Base-by-base conservation (phyloP, 495 filamentous ascomycete genomes). In the Neurospora sp. region DNA sequence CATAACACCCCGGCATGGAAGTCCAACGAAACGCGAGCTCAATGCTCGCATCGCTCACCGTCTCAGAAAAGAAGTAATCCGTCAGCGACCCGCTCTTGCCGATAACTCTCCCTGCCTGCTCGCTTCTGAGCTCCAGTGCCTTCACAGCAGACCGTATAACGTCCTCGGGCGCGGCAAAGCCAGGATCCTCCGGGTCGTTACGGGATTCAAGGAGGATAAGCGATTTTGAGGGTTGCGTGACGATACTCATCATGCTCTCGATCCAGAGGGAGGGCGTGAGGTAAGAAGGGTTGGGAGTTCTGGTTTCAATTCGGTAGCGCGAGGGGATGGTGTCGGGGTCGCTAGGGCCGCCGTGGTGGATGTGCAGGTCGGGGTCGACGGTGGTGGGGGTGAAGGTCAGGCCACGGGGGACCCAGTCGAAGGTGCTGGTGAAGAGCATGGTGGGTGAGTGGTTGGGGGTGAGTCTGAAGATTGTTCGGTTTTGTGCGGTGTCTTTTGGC, bases 61-160 rank as follows among this genome's bases (percentile, higher is more conserved):
- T 16, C 22, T 61, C 53, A 8, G 53, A 61, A 12, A 61, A 61
- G 53, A 61, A 61, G 11, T 61, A 31, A 16, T 61, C 53, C 0
- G 53, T 31, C 11, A 61, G 22, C 1, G 53, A 61, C 1, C 53
- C 53, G 5, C 1, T 27, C 6, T 31, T 61, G 5, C 12, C 2
- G 22, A 61, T 31, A 16, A 61, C 12, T 16, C n/a, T 61, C 12
- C 6, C 1, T 14, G 0, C 3, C 22, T 61, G 53, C 5, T 61
- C 12, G 0, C 2, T 1, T 2, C 4, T 16, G 22, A 61, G 53
- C 1, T 3, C 5, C 0, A 61, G 2, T 1, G 22, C 5, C 1
- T 31, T 16, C 0, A 8, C 6, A 12, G 22, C 11, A 31, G 22
- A 2, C 0, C 0, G 5, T 0, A 61, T 14, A 0, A 61, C 53